Base-by-base conservation (phyloP, 129 eudicot genomes). In the Oenanthe sinensis region DNA sequence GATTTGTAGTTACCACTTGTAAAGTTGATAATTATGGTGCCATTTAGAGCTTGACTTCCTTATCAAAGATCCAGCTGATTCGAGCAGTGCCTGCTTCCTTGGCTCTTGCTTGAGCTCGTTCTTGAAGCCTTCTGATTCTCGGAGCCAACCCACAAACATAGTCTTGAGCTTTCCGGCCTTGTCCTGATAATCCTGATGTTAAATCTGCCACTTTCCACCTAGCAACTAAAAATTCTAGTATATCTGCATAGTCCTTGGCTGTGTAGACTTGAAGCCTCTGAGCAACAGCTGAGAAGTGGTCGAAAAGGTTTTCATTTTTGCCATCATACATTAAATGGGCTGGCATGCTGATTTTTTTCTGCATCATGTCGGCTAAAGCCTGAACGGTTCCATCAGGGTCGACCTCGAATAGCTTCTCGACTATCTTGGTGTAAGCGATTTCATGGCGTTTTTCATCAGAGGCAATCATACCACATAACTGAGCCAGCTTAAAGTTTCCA, bases 271-370 rank as follows among this genome's bases (percentile, higher is more conserved):
- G 93, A 11, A 94, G 96, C 68, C 96, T 77, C 77, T 93, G 98
- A 20, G 98, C 98, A 45, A 93, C 97, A 11, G 96, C 88, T 1
- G 98, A 93, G 82, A 87, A 91, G 78, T 93, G 86, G 16, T 93
- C 93, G 37, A 93, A 91, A 45, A 93, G 93, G 77, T 91, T 81
- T 63, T 91, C 91, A 33, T 94, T 97, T 42, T 81, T 87, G 3
- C 98, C 98, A 69, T 94, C 97, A 8, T 88, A 91, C 98, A 94
- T 94, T 76, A 94, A 82, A 85, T 94, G 98, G 24, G 98, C 98
- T 2, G 98, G 98, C 98, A 94, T 94, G 0, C 91, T 75, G 52
- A 94, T 90, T 72, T 91, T 94, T 80, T 94, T 94, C 87, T 87
- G 85, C 98, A 94, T 94, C 98, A 94, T 94, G 87, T 94, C 98